Conservation (phyloP, 129 eudicot species). For the Pulicaria dysenterica region DNA sequence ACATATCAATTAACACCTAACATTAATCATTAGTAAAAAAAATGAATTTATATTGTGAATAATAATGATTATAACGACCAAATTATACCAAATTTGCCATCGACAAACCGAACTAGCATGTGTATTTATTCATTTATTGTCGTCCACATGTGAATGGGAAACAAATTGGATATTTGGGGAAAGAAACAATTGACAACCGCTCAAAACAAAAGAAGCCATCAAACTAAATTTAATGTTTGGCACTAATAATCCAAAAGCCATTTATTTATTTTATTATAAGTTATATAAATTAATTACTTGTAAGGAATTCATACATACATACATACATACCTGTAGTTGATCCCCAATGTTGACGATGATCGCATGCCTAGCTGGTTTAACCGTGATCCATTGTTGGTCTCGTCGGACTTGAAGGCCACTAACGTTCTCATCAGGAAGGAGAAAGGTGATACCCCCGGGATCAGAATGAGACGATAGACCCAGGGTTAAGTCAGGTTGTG, state of each 20-base stretch:
- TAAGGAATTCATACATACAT: too few relatives aligned
- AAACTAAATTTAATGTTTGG: too few relatives aligned
- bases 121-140: neutral
- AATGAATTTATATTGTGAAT: neutral
- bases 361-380: conserved; percentile 77
- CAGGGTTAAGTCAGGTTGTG: conserved; percentile 81
- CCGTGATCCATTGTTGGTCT: conserved; percentile 62
- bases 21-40: neutral
- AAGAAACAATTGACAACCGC: conserved; percentile 19
- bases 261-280: neutral
- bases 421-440: conserved; percentile 76
- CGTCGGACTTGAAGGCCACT: conserved; percentile 79
- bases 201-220: too few relatives aligned
- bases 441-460: conserved; percentile 87
- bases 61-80: neutral
- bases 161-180: neutral
- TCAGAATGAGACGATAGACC: conserved; percentile 89
- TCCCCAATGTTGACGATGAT: conserved; percentile 86
- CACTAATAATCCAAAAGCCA: neutral
- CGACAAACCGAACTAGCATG: conserved; percentile 20
- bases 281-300: too few relatives aligned
- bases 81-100: neutral
- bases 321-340: conserved; percentile 74
- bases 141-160: conserved; percentile 19
- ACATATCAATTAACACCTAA: too few relatives aligned